phyloP scores from a whole-genome alignment of 257 asterid genomes.

The Ilex asprella region DNA sequence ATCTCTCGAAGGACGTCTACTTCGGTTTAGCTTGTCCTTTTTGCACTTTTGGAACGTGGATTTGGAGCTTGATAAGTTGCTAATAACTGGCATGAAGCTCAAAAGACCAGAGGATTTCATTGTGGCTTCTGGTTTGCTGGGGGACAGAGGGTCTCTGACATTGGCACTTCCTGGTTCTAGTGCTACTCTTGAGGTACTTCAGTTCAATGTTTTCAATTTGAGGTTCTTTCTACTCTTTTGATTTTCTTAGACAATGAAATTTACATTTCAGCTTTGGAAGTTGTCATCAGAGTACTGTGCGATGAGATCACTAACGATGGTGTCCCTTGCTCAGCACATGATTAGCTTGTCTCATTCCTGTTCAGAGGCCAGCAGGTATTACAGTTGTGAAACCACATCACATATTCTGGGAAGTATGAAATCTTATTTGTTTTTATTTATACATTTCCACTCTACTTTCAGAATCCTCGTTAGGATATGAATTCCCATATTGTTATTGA shows the following conservation, averaged over 20 bases:
- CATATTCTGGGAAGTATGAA: too few relatives aligned
- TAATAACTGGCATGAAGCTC: constrained; percentile 79
- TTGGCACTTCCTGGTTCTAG: constrained; percentile 67
- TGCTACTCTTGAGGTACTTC: constrained; percentile 74
- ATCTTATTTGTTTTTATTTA: too few relatives aligned
- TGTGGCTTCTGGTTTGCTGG: constrained; percentile 84
- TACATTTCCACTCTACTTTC: too few relatives aligned
- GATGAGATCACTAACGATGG: constrained; percentile 90
- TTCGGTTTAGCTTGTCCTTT: constrained; percentile 77
- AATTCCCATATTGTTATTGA: too few relatives aligned
- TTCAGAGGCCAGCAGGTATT: constrained; percentile 81
- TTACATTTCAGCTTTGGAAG: constrained; percentile 80
- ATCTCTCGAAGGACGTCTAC: constrained; percentile 59
- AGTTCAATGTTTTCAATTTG: constrained; percentile 12
- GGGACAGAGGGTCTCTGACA: constrained; percentile 91
- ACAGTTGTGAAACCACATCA: constrained; percentile 3
- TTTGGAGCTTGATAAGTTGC: constrained; percentile 65
- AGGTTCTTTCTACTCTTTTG: neutral
- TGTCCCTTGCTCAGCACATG: constrained; percentile 93
- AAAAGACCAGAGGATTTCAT: constrained; percentile 56
- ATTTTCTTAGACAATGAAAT: constrained; percentile 23
- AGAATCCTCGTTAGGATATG: too few relatives aligned
- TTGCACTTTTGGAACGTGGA: constrained; percentile 95
- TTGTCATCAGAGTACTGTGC: constrained; percentile 89
- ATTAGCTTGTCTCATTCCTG: constrained; percentile 72